These are phyloP conservation scores for Penicillium freii DNA, from an alignment of 2,329 filamentous ascomycete species.

Conservation along the genomic window DNA sequence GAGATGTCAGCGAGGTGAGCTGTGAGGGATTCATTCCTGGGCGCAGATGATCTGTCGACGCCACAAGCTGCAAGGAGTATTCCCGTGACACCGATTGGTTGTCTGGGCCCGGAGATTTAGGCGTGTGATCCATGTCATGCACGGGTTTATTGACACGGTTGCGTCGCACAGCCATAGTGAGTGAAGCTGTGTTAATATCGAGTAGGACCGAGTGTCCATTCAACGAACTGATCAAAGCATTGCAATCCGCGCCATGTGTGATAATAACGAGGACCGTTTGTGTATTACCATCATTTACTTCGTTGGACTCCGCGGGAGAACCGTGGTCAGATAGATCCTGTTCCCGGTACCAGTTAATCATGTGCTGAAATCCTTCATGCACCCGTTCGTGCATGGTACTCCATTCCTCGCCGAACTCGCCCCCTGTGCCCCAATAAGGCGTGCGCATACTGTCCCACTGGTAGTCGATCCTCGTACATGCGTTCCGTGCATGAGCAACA, in stretches of 20 bases:
- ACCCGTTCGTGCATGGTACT: slow-evolving; percentile 91
- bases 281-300: slow-evolving; percentile 56
- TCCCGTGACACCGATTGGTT: slow-evolving; percentile 47
- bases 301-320: slow-evolving; percentile 10
- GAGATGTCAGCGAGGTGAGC: slow-evolving; percentile 24
- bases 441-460: slow-evolving; percentile 90
- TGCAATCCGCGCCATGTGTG: slow-evolving; percentile 93
- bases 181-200: slow-evolving; percentile 83
- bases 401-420: slow-evolving; percentile 91
- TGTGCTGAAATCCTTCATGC: slow-evolving; percentile 69
- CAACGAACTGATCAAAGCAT: slow-evolving; percentile 87
- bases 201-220: slow-evolving; percentile 88
- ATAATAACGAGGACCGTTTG: slow-evolving; percentile 83
- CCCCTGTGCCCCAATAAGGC: slow-evolving; percentile 82
- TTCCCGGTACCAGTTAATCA: slow-evolving; percentile 78
- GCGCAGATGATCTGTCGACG: slow-evolving; percentile 61
- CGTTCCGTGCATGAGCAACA: slow-evolving; percentile 83
- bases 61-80: slow-evolving; percentile 59
- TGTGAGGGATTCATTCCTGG: slow-evolving; percentile 42
- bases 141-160: slow-evolving; percentile 22
- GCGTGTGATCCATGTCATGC: slow-evolving; percentile 6
- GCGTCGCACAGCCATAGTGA: slow-evolving; percentile 80
- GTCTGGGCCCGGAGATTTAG: slow-evolving; percentile 7
- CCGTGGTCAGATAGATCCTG: slow-evolving; percentile 29
- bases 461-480: slow-evolving; percentile 83